Base-by-base conservation (phyloP, 73 alveolate species). In the Stentor coeruleus region DNA sequence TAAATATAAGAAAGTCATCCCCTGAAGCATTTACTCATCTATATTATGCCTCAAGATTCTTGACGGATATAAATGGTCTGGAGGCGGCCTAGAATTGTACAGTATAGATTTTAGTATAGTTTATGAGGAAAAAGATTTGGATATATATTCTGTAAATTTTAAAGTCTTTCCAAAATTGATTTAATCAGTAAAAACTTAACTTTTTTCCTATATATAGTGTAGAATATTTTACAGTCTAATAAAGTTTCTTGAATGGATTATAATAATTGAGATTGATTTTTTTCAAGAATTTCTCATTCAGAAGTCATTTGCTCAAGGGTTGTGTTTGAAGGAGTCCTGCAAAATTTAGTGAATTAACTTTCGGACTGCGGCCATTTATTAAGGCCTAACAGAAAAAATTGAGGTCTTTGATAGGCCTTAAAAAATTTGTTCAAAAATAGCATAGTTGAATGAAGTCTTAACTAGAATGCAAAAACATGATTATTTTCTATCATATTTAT, bases 71-170 rank as follows among this genome's bases (percentile, higher is more conserved):
- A 88, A 36, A 87, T 76, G 33, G 97, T 94, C 84, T 95, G 95
- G 77, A 90, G 93, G 35, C 98, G 57, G 94, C 86, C 75, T 92
- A 87, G 20, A 96, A 92, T 74, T 94, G 81, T 31, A 85, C 84
- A 35, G 97, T 86, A 87, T 95, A 98, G 74, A 96, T 91, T 84
- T 95, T 95, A 33, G 99, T 97, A 85, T 95, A 95, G 84, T 91
- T 85, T 33, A 98, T 97, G 74, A 94, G n/a, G 35, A 79, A n/a
- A 83, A 89, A 89, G 58, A 59, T 59, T 1, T 91, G 91, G 37
- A 95, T 90, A 76, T 92, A 95, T 93, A 92, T 82, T 95, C 99
- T 81, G 94, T 94, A 88, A 84, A 93, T 58, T 76, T 39, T 36
- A 96, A 83, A 6, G 96, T 89, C 38, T 96, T 82, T 1, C 98